Evolutionary conservation across 202 grass and related monocot genomes (phyloP).

Genomic region (Thinopyrum obtusiflorum): DNA sequence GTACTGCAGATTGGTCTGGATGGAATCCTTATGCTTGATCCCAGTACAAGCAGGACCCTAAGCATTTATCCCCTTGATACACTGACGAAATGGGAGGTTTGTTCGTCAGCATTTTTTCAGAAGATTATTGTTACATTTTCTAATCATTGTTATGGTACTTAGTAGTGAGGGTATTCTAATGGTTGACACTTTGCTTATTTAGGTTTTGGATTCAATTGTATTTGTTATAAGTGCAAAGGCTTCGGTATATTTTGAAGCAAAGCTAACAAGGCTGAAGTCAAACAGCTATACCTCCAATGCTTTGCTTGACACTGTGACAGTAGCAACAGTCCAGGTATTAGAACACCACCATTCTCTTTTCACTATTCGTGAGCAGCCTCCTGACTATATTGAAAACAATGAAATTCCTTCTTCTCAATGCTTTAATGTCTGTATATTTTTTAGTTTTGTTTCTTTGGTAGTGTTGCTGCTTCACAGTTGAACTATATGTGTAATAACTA

Average conservation of each 20-base stretch:
- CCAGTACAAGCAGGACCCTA: slow-evolving; percentile 67
- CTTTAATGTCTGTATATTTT: not conserved
- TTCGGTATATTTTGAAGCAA: slow-evolving; percentile 73
- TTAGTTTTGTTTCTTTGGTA: not conserved
- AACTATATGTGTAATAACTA: not conserved
- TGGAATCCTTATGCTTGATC: slow-evolving; percentile 99
- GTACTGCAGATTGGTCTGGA: slow-evolving; percentile 94
- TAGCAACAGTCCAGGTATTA: slow-evolving; percentile 85
- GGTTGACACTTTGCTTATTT: slow-evolving; percentile 22
- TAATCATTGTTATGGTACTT: slow-evolving; percentile 12
- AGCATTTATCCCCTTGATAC: slow-evolving; percentile 90
- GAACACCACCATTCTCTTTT: not conserved
- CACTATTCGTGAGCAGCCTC: not conserved
- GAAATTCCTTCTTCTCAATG: not conserved
- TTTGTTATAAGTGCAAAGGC: slow-evolving; percentile 94
- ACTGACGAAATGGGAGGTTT: slow-evolving; percentile 88
- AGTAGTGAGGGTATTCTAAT: slow-evolving; percentile 13
- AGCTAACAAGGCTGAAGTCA: slow-evolving; percentile 87
- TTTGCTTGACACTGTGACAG: slow-evolving; percentile 91
- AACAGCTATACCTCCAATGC: slow-evolving; percentile 80
- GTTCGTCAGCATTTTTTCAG: not conserved
- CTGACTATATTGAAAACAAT: not conserved
- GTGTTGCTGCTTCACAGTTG: slow-evolving; percentile 3
- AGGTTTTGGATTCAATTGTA: slow-evolving; percentile 84
- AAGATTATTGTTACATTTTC: not conserved